Conservation (phyloP, 352 stramenopile genomes). For the Phytophthora meadii region DNA sequence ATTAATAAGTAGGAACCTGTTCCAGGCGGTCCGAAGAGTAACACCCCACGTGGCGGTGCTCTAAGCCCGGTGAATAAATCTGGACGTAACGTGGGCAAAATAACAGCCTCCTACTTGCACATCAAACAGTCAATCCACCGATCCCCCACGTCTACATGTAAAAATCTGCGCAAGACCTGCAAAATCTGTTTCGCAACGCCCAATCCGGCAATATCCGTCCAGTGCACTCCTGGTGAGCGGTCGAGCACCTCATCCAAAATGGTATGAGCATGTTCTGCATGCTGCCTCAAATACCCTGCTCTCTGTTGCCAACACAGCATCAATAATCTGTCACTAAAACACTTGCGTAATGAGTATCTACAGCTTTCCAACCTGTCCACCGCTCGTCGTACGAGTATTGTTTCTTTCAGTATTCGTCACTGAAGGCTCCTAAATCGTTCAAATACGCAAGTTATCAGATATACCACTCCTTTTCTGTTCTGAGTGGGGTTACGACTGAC, state of each 20-base stretch:
- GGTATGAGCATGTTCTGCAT: constrained; percentile 71
- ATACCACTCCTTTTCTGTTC: neutral
- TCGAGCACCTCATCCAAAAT: constrained; percentile 89
- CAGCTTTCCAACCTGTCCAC: constrained; percentile 17
- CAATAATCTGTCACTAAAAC: neutral
- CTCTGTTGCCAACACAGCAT: constrained; percentile 19
- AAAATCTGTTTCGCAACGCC: constrained; percentile 89
- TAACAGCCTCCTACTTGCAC: constrained; percentile 79
- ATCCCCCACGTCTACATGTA: neutral
- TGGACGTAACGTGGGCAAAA: constrained; percentile 81
- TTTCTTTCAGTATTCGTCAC: neutral
- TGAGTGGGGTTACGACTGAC: constrained; percentile 1
- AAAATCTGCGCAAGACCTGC: constrained; percentile 46
- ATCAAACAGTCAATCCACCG: constrained; percentile 3
- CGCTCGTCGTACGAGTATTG: constrained; percentile 13
- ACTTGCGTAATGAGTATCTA: neutral
- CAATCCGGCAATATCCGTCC: constrained; percentile 86
- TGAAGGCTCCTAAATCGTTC: constrained; percentile 7
- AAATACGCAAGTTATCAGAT: constrained; percentile 1
- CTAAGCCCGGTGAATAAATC: constrained; percentile 86
- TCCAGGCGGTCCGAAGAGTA: constrained; percentile 84
- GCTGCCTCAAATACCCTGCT: constrained; percentile 58
- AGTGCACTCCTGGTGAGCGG: constrained; percentile 77
- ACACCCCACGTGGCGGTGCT: constrained; percentile 68
- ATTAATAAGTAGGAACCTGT: constrained; percentile 48